phyloP scores from a whole-genome alignment of 2,329 filamentous ascomycete genomes.

The Beauveria sp. region DNA sequence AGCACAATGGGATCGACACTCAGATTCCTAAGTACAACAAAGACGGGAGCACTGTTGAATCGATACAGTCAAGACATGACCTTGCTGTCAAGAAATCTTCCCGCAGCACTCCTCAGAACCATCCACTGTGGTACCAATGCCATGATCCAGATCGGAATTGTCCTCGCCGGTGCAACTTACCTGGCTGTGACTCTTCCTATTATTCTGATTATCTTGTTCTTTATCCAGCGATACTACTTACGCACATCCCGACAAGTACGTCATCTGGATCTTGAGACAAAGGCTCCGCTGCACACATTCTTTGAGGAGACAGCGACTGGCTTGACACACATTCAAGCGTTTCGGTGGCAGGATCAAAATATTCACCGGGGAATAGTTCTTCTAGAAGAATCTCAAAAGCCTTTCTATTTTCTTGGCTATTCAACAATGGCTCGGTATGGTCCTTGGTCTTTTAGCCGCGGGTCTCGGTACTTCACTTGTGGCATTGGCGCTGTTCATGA shows the following conservation, averaged over 20 bases:
- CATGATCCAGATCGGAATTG: neutral
- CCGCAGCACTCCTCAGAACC: neutral
- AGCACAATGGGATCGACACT: neutral
- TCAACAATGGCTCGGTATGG: neutral
- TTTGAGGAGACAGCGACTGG: neutral
- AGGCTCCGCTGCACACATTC: neutral
- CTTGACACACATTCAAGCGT: neutral
- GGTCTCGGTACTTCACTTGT: neutral
- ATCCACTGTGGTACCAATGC: neutral
- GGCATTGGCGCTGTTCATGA: neutral
- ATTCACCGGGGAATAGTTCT: neutral
- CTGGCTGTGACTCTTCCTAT: neutral
- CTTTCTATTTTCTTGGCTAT: neutral
- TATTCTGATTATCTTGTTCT: neutral
- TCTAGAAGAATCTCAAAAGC: neutral
- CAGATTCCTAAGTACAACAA: neutral
- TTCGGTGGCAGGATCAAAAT: neutral
- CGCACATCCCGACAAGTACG: neutral
- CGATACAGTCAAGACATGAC: conserved; percentile 1
- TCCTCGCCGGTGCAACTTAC: neutral
- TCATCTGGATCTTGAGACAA: neutral
- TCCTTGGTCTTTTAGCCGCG: neutral
- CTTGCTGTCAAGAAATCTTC: neutral
- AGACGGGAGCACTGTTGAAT: neutral
- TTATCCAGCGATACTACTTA: neutral